A percentile compares a stretch with the other conserved stretches of the same genome.
phyloP scores from a whole-genome alignment of 192 early-diverging fungal species.

The Jimgerdemannia flammicorona region DNA sequence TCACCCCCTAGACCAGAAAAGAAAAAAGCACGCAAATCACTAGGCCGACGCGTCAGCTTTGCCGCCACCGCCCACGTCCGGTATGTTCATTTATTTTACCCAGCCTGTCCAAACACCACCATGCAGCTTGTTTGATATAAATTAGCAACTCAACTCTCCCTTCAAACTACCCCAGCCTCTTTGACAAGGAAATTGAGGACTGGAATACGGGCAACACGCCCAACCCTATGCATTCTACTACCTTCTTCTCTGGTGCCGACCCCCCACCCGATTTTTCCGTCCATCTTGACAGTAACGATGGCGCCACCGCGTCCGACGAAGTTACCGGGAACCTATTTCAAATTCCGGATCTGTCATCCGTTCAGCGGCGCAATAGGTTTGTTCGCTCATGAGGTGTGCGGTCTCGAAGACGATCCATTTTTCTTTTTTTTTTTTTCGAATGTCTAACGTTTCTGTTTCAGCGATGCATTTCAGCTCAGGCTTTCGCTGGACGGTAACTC shows the following conservation, averaged over 20 bases:
- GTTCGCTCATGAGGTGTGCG: background rate
- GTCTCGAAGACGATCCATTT: no score
- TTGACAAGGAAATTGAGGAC: background rate
- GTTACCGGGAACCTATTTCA: background rate
- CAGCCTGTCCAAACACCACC: background rate
- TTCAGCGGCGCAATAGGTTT: background rate
- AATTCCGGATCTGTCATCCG: background rate
- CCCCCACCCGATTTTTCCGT: background rate
- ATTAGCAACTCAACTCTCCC: background rate
- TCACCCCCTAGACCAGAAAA: background rate
- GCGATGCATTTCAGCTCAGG: no score
- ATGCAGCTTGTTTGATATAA: no score
- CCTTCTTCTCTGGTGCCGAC: background rate
- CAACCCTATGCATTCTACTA: background rate
- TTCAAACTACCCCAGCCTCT: background rate
- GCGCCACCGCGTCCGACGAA: background rate
- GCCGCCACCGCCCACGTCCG: constrained; percentile 1
- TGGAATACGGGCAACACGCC: background rate
- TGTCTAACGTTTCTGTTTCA: no score
- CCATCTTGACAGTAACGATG: background rate
- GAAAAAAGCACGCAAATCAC: constrained; percentile 2
- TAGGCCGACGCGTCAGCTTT: constrained; percentile 2
- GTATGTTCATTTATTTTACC: background rate
- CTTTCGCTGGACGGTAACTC: no score
- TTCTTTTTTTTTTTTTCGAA: no score